Evolutionary conservation across 2,329 filamentous ascomycete species (phyloP).

Genomic region (Ascochyta fabae): DNA sequence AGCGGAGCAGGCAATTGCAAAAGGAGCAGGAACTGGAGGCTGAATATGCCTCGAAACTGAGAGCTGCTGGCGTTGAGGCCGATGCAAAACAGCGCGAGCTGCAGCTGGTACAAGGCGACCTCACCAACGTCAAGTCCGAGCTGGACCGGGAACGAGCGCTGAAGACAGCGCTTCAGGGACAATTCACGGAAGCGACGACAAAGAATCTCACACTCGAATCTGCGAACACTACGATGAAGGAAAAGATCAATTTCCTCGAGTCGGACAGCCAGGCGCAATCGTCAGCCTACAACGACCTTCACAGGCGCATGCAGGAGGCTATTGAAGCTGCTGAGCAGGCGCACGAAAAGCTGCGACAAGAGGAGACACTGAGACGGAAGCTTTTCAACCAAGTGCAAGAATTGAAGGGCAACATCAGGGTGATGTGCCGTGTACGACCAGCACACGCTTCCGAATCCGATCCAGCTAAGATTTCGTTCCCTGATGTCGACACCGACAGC

Average conservation of each 20-base stretch:
- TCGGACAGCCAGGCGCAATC: conserved; percentile 90
- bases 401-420: conserved; percentile 95
- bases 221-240: conserved; percentile 75
- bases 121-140: conserved; percentile 56
- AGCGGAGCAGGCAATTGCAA: conserved; percentile 63
- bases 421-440: conserved; percentile 95
- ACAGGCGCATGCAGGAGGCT: conserved; percentile 80
- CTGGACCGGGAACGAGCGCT: conserved; percentile 66
- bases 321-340: conserved; percentile 71
- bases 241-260: conserved; percentile 87
- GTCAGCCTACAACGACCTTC: conserved; percentile 81
- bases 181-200: conserved; percentile 52
- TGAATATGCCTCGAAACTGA: conserved; percentile 61
- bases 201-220: conserved; percentile 68
- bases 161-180: conserved; percentile 64
- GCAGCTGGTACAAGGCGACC: conserved; percentile 55
- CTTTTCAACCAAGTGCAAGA: conserved; percentile 98
- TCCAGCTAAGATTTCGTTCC: conserved; percentile 77
- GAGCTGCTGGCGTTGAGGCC: conserved; percentile 64
- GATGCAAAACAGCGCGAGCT: conserved; percentile 63
- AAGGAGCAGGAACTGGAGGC: conserved; percentile 71
- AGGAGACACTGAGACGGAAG: conserved; percentile 88
- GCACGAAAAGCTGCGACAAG: conserved; percentile 82
- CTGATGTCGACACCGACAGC: conserved; percentile 79
- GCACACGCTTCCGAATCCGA: conserved; percentile 65